phyloP scores from a whole-genome alignment of 1,139 yeast species.

The Barnettozyma hawaiiensis region DNA sequence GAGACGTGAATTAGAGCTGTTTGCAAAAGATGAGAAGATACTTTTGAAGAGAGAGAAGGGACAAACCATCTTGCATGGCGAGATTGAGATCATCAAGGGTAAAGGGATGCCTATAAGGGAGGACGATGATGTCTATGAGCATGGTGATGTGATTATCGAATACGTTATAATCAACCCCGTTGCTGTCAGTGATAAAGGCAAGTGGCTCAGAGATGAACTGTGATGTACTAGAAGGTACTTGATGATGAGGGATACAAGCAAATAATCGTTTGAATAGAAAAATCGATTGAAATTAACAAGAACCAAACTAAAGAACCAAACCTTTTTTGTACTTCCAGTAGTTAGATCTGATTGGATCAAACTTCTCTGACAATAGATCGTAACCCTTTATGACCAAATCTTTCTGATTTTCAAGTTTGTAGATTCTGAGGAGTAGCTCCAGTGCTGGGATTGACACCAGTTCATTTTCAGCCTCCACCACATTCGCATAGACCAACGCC shows the following conservation, averaged over 20 bases:
- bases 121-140: slow-evolving; percentile 37
- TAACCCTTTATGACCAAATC: slow-evolving; percentile 40
- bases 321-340: slow-evolving; percentile 49
- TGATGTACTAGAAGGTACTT: slow-evolving; percentile 12
- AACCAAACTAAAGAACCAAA: slow-evolving; percentile 1
- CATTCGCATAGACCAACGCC: slow-evolving; percentile 33
- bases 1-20: slow-evolving; percentile 58
- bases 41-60: slow-evolving; percentile 47
- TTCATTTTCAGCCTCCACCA: slow-evolving; percentile 19
- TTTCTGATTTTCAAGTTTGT: slow-evolving; percentile 26
- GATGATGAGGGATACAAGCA: no score
- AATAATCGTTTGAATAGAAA: background rate
- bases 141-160: slow-evolving; percentile 73
- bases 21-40: slow-evolving; percentile 55
- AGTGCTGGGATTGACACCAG: slow-evolving; percentile 51
- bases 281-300: background rate
- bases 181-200: slow-evolving; percentile 23
- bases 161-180: slow-evolving; percentile 55
- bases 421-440: slow-evolving; percentile 55
- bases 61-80: slow-evolving; percentile 52
- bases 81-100: slow-evolving; percentile 61
- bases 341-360: slow-evolving; percentile 63
- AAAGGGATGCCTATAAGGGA: slow-evolving; percentile 74
- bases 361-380: slow-evolving; percentile 41
- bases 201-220: slow-evolving; percentile 28